A percentile compares a stretch with the other conserved stretches of the same genome.
Conservation (phyloP, 163 green algal species). For the Volvox carteri region DNA sequence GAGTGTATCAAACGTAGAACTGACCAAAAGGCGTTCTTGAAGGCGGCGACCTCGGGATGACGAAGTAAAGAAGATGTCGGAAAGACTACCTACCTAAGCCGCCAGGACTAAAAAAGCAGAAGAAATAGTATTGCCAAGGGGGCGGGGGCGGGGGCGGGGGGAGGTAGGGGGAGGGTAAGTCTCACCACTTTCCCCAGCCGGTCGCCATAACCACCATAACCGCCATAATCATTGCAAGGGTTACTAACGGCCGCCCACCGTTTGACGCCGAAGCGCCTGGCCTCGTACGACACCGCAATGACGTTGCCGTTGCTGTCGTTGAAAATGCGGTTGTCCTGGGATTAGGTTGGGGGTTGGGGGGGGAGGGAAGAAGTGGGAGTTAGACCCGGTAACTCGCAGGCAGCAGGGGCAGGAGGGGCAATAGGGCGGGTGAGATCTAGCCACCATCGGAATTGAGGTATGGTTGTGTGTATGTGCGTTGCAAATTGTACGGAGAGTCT, state of each 20-base stretch:
- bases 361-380: background rate
- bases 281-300: slow-evolving; percentile 87
- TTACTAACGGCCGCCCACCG: slow-evolving; percentile 64
- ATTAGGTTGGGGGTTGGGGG: background rate
- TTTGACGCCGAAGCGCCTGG: slow-evolving; percentile 80
- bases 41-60: too few relatives aligned
- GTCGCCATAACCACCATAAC: too few relatives aligned
- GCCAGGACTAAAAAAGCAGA: too few relatives aligned
- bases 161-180: background rate
- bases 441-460: background rate
- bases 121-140: background rate
- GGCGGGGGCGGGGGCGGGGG: too few relatives aligned
- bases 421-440: background rate
- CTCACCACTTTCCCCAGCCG: background rate
- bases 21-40: too few relatives aligned
- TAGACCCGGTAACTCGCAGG: background rate
- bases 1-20: too few relatives aligned
- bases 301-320: slow-evolving; percentile 78
- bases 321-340: slow-evolving; percentile 57
- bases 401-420: background rate
- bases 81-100: too few relatives aligned
- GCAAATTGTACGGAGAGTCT: background rate
- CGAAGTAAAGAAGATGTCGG: too few relatives aligned
- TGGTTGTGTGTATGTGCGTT: background rate
- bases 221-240: too few relatives aligned